phyloP scores from a whole-genome alignment of 2,329 filamentous ascomycete species.

The Beauveria pseudobassiana region DNA sequence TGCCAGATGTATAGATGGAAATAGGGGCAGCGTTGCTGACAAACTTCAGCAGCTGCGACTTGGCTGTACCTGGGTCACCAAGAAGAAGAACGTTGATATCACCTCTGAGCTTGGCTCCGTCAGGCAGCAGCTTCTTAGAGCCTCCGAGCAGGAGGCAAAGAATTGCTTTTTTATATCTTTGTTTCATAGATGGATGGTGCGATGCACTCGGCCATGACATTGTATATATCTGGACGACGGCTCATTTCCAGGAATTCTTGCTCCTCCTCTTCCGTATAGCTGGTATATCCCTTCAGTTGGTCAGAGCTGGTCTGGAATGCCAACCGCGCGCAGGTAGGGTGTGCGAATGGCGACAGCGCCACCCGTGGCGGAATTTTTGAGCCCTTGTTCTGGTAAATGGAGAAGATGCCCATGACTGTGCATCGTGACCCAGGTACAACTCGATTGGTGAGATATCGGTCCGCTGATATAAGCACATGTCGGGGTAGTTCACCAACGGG shows the following conservation, averaged over 20 bases:
- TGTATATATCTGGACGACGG: constrained; percentile 84
- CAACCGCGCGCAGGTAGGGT: constrained; percentile 86
- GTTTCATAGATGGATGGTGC: constrained; percentile 96
- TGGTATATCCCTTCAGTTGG: constrained; percentile 75
- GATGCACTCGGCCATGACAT: constrained; percentile 82
- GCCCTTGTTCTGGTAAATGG: constrained; percentile 91
- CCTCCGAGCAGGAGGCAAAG: constrained; percentile 88
- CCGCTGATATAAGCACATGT: constrained; percentile 93
- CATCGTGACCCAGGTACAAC: constrained; percentile 93
- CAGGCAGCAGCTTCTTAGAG: constrained; percentile 94
- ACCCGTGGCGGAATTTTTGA: constrained; percentile 62
- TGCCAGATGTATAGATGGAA: constrained; percentile 96
- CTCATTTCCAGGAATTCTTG: constrained; percentile 93
- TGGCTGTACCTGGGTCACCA: constrained; percentile 95
- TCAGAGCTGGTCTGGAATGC: constrained; percentile 87
- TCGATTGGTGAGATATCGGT: constrained; percentile 88
- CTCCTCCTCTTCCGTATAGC: constrained; percentile 92
- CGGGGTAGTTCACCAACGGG: constrained; percentile 92
- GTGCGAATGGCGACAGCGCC: constrained; percentile 91
- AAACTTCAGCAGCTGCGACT: constrained; percentile 95
- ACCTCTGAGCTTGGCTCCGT: constrained; percentile 94
- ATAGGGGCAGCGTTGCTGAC: constrained; percentile 95
- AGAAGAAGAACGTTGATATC: constrained; percentile 97
- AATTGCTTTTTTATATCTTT: constrained; percentile 96
- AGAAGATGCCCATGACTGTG: constrained; percentile 94